phyloP scores from a whole-genome alignment of 2,329 filamentous ascomycete species.

The Monosporascus ibericus region DNA sequence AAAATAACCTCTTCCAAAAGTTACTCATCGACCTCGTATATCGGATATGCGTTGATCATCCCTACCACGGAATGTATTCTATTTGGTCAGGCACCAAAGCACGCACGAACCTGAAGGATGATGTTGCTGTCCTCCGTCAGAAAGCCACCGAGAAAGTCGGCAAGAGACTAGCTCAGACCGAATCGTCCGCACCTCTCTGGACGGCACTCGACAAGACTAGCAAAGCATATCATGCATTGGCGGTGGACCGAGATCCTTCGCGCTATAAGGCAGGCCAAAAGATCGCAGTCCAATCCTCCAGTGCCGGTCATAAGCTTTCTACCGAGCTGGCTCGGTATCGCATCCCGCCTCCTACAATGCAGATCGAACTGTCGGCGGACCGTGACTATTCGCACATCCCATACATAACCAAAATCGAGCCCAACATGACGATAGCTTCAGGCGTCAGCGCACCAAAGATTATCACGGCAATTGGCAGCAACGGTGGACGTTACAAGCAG shows the following conservation, averaged over 20 bases:
- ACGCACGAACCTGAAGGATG: constrained; percentile 64
- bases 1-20: constrained; percentile 65
- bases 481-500: constrained; percentile 80
- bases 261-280: constrained; percentile 64
- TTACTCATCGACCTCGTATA: constrained; percentile 68
- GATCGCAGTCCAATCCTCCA: constrained; percentile 53
- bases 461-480: constrained; percentile 70
- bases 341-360: constrained; percentile 86
- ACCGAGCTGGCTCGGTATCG: constrained; percentile 56
- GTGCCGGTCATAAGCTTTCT: constrained; percentile 56
- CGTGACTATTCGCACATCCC: constrained; percentile 74
- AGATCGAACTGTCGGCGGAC: constrained; percentile 66
- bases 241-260: constrained; percentile 56
- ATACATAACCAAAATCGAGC: constrained; percentile 63
- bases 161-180: constrained; percentile 50
- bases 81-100: constrained; percentile 78
- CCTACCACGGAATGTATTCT: constrained; percentile 95
- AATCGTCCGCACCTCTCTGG: constrained; percentile 54
- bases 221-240: constrained; percentile 57
- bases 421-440: constrained; percentile 76
- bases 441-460: constrained; percentile 93
- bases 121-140: constrained; percentile 66
- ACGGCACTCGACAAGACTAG: constrained; percentile 67
- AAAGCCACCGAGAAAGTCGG: constrained; percentile 66
- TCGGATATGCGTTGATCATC: constrained; percentile 85